Base-by-base conservation (phyloP, 2,329 filamentous ascomycete genomes). In the Parascedosporium putredinis region DNA sequence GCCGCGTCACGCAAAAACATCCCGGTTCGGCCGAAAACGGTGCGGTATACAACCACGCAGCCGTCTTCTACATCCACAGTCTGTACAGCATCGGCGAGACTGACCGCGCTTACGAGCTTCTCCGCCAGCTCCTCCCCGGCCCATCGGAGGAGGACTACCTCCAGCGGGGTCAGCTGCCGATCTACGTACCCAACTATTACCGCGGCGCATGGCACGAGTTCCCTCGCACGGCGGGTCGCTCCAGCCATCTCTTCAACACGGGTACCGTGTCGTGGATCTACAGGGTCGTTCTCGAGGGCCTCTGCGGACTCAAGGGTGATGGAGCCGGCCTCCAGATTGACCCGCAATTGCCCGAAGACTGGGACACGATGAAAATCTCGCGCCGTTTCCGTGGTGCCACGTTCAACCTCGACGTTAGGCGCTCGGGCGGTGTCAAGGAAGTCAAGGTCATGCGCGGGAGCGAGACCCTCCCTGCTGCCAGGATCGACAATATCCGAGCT, bases 111-210 rank as follows among this genome's bases (percentile, higher is more conserved):
- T 78, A 70, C 58, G 61, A 59, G n/a, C 61, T 70, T 2, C 63
- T 79, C 10, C 68, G 75, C 2, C 70, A 74, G 55, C 71, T 79
- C 67, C 66, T 79, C 3, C 74, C 76, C 0, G 76, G 76, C 0
- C 76, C 76, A 0, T 61, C 55, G 27, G 69, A 74, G 34, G 66
- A 68, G 6, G 75, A 79, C 54, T 72, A 76, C 51, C 42, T 69
- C 20, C 73, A 70, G 53, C 66, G 76, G 12, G 76, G 76, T 9
- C 76, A 79, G 61, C 62, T 79, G 42, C 76, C 76, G 0, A 67
- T 78, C 14, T 79, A 73, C 58, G 74, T 79, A 34, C 76, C 76
- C 12, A 79, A 78, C 57, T 79, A 79, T 62, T 79, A 78, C 63
- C 71, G 74, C 18, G 74, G 73, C 2, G 74, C 69, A 0, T 75